Evolutionary conservation across 768 basidiomycete species (phyloP), one percentile per base, ranked within the genome.

Genomic region (Boletales sp.): DNA sequence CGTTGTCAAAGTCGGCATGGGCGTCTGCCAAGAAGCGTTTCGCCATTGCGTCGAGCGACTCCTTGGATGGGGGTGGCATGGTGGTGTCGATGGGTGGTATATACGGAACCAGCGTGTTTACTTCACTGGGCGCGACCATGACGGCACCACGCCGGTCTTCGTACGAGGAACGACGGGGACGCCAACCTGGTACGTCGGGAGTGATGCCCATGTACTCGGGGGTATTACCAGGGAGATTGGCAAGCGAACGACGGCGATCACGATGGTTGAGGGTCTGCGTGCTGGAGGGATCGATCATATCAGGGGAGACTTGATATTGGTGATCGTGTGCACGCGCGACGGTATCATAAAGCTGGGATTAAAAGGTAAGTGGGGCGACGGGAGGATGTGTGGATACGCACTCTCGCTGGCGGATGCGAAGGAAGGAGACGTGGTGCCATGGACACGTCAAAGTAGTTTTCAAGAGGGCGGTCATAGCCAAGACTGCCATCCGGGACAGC

Each of bases 321-420:
- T 52, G 38, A 57, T 69, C 68, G 25, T 66, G 57, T 4, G 61
- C 56, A 38, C 44, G 50, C 33, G 66, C 68, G 13, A 70, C 44
- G 14, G 68, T 50, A 9, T 66, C 58, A 43, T 70, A 68, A 31
- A 70, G 59, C 66, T 68, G 41, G 8, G 46, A 49, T 46, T 11
- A 47, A 32, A 18, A 48, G 3, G 15, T 18, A 41, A n/a, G 19
- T 41, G 35, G n/a, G 31, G 35, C 25, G 17, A 10, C 32, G 8
- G 25, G 32, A 31, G 33, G 2, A 2, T 13, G 28, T 3, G 36
- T 2, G 33, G 15, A 34, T 21, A 46, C 68, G 28, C 39, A 66
- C 66, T 7, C 44, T 57, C 8, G 37, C 5, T 21, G 66, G 30
- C 11, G 43, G 53, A 1, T 40, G 31, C 2, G 56, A 28, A 8